Conservation (phyloP, 2,329 filamentous ascomycete species). For the Aspergillus ruber region DNA sequence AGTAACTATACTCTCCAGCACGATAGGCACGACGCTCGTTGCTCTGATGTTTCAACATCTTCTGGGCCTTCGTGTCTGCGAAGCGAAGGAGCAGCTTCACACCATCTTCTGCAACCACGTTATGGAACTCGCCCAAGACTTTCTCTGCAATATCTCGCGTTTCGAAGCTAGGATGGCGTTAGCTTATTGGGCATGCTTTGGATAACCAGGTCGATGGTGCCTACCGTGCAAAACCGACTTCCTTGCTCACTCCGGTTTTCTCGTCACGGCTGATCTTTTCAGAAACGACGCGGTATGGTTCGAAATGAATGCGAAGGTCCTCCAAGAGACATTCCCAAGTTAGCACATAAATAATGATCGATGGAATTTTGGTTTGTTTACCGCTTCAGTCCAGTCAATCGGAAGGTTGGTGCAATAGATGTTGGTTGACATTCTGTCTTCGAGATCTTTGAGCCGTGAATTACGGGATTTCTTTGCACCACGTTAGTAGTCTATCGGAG, state of each 20-base stretch:
- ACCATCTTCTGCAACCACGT: constrained; percentile 68
- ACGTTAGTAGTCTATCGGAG: constrained; percentile 15
- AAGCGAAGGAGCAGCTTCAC: constrained; percentile 90
- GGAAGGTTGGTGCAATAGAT: constrained; percentile 97
- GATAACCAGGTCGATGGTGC: not conserved
- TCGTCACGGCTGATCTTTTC: constrained; percentile 91
- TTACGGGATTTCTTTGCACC: constrained; percentile 85
- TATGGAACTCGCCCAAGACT: constrained; percentile 81
- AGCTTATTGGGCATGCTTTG: constrained; percentile 5
- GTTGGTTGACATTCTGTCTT: constrained; percentile 84
- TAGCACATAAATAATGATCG: constrained; percentile 5
- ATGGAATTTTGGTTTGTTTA: constrained; percentile 40
- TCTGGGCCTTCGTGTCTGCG: constrained; percentile 93
- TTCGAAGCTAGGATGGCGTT: constrained; percentile 63
- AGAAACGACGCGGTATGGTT: constrained; percentile 64
- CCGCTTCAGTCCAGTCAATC: constrained; percentile 83
- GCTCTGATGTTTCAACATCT: constrained; percentile 92
- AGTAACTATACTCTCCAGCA: constrained; percentile 82
- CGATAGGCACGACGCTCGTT: constrained; percentile 93
- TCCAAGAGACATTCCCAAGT: constrained; percentile 54
- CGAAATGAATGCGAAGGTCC: constrained; percentile 62
- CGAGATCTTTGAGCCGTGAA: constrained; percentile 91
- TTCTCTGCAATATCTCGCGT: constrained; percentile 81
- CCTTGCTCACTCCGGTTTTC: constrained; percentile 80
- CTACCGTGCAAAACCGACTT: constrained; percentile 94